Evolutionary conservation across 495 filamentous ascomycete species (phyloP).

Genomic region (Xylaria venustula): DNA sequence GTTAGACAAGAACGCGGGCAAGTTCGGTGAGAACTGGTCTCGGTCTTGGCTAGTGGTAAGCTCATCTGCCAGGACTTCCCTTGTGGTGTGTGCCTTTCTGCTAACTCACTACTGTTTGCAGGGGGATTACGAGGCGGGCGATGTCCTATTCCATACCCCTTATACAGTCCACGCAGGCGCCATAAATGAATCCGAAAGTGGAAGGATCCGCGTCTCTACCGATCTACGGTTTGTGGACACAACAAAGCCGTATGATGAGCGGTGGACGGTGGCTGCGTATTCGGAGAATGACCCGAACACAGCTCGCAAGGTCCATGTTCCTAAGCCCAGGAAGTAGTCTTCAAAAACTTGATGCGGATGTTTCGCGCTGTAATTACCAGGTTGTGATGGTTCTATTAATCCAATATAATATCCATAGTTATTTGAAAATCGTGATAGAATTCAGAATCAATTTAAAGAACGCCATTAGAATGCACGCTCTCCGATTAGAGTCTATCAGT

Average conservation of each 20-base stretch:
- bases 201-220: slow-evolving; percentile 54
- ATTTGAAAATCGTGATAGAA: too few species aligned
- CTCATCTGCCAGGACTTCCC: too few species aligned
- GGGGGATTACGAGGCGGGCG: slow-evolving; percentile 54
- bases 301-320: too few species aligned
- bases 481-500: slow-evolving; percentile 21
- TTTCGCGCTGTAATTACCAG: too few species aligned
- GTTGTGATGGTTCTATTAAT: too few species aligned
- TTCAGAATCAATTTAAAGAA: neutral
- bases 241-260: slow-evolving; percentile 46
- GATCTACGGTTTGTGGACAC: slow-evolving; percentile 53
- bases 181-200: slow-evolving; percentile 51
- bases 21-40: slow-evolving; percentile 41
- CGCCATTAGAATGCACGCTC: slow-evolving; percentile 15
- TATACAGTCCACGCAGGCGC: slow-evolving; percentile 53
- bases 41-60: too few species aligned
- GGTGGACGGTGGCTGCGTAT: too few species aligned
- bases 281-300: too few species aligned
- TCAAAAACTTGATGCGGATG: too few species aligned
- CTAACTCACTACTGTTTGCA: slow-evolving; percentile 27
- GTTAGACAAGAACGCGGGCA: slow-evolving; percentile 33
- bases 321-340: too few species aligned
- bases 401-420: too few species aligned
- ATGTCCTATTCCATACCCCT: slow-evolving; percentile 58
- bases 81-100: too few species aligned